Conservation (phyloP, 2,329 filamentous ascomycete species). For the Dryadomyces quercus-mongolicae region DNA sequence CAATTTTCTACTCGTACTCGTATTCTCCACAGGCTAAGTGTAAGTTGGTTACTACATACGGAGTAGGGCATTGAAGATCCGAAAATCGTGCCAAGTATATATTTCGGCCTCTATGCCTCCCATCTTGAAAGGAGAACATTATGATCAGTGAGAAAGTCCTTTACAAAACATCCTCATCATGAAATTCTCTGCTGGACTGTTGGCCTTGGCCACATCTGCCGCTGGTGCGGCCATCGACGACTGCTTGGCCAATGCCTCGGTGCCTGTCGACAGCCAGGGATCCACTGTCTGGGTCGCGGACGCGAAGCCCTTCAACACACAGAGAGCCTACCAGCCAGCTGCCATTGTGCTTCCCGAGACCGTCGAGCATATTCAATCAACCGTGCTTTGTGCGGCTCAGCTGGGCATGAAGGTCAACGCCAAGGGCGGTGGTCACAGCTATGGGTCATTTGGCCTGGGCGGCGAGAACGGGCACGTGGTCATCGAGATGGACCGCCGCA, state of each 20-base stretch:
- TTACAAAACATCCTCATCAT: too few relatives aligned
- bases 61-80: too few relatives aligned
- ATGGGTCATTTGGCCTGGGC: constrained; percentile 34
- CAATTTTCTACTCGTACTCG: too few relatives aligned
- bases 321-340: constrained; percentile 20
- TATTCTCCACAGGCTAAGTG: too few relatives aligned
- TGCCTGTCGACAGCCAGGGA: constrained; percentile 14
- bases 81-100: too few relatives aligned
- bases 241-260: constrained; percentile 15
- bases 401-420: constrained; percentile 33
- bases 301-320: constrained; percentile 17
- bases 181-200: too few relatives aligned
- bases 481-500: constrained; percentile 32
- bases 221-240: constrained; percentile 16
- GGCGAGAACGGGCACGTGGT: constrained; percentile 35
- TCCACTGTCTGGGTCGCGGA: constrained; percentile 16
- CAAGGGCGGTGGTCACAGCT: constrained; percentile 39
- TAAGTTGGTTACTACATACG: too few relatives aligned
- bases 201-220: not conserved
- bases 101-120: too few relatives aligned
- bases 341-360: constrained; percentile 31
- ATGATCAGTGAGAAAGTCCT: too few relatives aligned
- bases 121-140: too few relatives aligned
- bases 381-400: constrained; percentile 30
- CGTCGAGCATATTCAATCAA: constrained; percentile 29